Evolutionary conservation across 164 flowering plant genomes (phyloP), one percentile per base, ranked within the genome.

Genomic region (Magnolia officinalis): DNA sequence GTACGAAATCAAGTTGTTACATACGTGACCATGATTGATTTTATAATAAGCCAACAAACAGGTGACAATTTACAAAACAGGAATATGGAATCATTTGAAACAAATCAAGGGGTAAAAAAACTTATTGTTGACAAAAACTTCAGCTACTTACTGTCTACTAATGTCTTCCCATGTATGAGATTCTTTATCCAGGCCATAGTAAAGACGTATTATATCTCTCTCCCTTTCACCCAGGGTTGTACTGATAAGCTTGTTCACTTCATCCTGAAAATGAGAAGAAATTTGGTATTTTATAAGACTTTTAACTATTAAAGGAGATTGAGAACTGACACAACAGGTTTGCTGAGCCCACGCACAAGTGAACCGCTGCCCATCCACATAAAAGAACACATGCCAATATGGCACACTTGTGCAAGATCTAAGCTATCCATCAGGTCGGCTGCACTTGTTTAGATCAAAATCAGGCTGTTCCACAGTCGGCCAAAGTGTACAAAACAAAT

Each of bases 111-210:
- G 18, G 18, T 2, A 55, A 55, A 16, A 10, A 55, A 16, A 2
- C 16, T 8, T 55, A 55, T 10, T 55, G 61, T 55, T 16, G 18
- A 55, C 61, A 16, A 55, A 55, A 55, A 8, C 61, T 55, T 55
- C 61, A 55, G 24, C 68, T 13, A 65, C 93, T 83, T 29, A 95
- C 98, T 92, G 85, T 85, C 86, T 91, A 67, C 98, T 91, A 21
- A 95, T 95, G 67, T 95, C 98, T 81, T 95, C 97, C 98, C 98
- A 95, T 50, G 97, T 90, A 52, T 93, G 94, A 69, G 87, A 85
- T 81, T 92, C 97, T 26, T 85, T 80, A 77, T 88, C 97, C 78
- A 95, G 83, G 68, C 98, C 98, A 78, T 91, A 86, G 85, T 95
- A 95, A 66, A 95, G 95, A 29, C 95, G 90, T 49, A 93, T 81